phyloP scores from a whole-genome alignment of 305 asterid species.

The Fraxinus platypoda region DNA sequence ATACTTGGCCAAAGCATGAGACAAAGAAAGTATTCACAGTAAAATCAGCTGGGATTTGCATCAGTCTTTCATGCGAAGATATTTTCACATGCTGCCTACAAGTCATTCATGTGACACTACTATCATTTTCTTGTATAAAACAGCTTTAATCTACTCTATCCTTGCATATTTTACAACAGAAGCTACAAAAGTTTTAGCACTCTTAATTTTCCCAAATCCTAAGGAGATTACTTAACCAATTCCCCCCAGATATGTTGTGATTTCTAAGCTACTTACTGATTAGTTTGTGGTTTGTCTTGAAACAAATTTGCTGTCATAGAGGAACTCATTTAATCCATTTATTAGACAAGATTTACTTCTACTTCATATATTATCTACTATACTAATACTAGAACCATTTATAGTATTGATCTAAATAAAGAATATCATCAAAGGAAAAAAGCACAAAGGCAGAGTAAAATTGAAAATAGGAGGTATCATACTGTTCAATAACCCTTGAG shows the following conservation, averaged over 20 bases:
- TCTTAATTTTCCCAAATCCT: background rate
- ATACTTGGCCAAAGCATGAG: background rate
- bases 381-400: conserved; percentile 4
- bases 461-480: background rate
- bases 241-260: background rate
- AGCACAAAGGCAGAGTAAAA: background rate
- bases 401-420: background rate
- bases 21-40: background rate
- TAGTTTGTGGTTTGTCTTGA: background rate
- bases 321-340: background rate
- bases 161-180: background rate
- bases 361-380: background rate
- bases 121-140: background rate
- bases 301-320: background rate
- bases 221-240: background rate
- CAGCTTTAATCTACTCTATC: background rate
- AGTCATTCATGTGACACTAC: background rate
- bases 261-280: background rate
- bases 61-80: background rate
- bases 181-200: background rate
- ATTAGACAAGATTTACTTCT: background rate
- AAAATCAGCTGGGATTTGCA: background rate
- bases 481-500: background rate
- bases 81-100: background rate
- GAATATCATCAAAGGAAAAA: background rate